Base-by-base conservation (phyloP, 1,139 yeast species). In the Yamadazyma conglobata region DNA sequence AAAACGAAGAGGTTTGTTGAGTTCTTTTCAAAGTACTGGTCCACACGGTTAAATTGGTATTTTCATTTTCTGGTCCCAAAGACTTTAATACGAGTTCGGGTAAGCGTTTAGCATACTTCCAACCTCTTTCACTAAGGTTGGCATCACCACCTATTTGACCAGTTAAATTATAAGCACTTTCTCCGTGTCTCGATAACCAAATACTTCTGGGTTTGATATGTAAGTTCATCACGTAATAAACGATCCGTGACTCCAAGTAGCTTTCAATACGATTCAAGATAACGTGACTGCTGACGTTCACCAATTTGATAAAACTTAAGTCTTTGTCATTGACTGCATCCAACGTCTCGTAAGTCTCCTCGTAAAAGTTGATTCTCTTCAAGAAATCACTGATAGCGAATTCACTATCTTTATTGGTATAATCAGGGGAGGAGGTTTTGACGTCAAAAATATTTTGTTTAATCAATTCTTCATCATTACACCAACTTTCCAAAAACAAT, bases 101-200 rank as follows among this genome's bases (percentile, higher is more conserved):
- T 38, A 91, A 70, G 55, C 81, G 86, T 33, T 73, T 64, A 5
- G 97, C 94, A 53, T 91, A 91, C 48, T 81, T 64, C 63, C 83
- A 73, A 6, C 98, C 98, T 30, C 98, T 71, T 39, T 81, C 83
- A 25, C 93, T 80, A 35, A 91, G 67, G 47, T 82, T 75, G 3
- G 96, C 87, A 61, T 91, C 97, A 15, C 98, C 98, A 17, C 98
- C 98, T 41, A 91, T 83, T 58, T 88, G 88, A 19, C 96, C 96
- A 28, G 91, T 88, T 43, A 91, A 70, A 55, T 91, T 91, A 63
- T 81, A 91, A 54, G 79, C 81, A 2, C 95, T 83, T 60, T 91
- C 98, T 19, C 98, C 98, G 49, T 91, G 98, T 46, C 98, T 75
- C 28, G 95, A 85, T 33, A 91, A 69, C 89, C 95, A 91, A 40